Evolutionary conservation across 1,284 basidiomycete genomes (phyloP), one percentile per base, ranked within the genome.

Genomic region (Ceratobasidium sp.): DNA sequence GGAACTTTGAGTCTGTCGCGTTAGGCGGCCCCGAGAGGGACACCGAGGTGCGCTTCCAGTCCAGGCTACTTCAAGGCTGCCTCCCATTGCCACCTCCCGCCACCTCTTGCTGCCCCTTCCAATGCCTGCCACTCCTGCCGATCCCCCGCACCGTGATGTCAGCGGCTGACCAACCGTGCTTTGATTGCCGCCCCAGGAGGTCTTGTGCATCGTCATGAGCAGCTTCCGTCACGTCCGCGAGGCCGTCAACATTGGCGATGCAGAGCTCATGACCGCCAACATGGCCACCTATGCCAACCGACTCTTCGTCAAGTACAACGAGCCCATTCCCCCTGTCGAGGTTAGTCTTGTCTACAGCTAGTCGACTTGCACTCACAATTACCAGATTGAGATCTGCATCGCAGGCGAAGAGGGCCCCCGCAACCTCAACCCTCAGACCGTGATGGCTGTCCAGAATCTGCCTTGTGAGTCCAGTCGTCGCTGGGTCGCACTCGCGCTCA

Each of bases 341-440:
- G 78, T 78, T n/a, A 54, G 76, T 75, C 53, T 50, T 8, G 44
- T 24, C 11, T 41, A 9, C 73, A 66, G 22, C 57, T 24, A 17
- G 47, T 17, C 29, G 8, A 19, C n/a, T 22, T 1, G 59, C 59
- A 27, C 60, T 5, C 36, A 45, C 31, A 73, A 47, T n/a, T 31
- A 50, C 36, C 65, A 94, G 92, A 93, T 94, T 81, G 92, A 94
- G 82, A 92, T 94, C 74, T 81, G 93, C 53, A 89, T 90, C 29
- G 92, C 92, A 56, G 92, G 93, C 24, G 92, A 94, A 82, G 87
- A 88, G 69, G 92, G 93, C 6, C 92, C 93, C 60, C 89, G 91
- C 69, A 87, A 87, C 78, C 85, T 94, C 48, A 90, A 93, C 82
- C 22, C 67, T 14, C 67, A 71, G 19, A 71, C 67, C 54, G 67